Evolutionary conservation across 176 grass and related monocot species (phyloP), one percentile per base, ranked within the genome.

Genomic region (Carex myosuroides): DNA sequence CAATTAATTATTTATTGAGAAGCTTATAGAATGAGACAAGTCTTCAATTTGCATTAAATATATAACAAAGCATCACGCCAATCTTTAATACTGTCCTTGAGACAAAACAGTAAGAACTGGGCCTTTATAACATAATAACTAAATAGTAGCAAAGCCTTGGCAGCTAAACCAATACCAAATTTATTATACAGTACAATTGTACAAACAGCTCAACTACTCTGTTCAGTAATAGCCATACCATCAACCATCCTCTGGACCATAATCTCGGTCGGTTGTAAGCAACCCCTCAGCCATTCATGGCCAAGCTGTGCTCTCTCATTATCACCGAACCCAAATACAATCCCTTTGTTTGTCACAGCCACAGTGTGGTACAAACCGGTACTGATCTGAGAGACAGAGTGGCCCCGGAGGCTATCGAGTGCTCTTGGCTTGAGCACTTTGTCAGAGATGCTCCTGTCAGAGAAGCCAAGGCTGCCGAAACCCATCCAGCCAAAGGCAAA

Each of bases 401-500:
- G 93, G 55, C 83, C 89, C 44, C 42, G 46, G 58, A 99, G 87
- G 65, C 89, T 91, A 41, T 99, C 96, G 0, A 99, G 93, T 71
- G 88, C 53, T 0, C 56, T 70, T 22, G 96, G 93, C 76, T 86
- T 92, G 86, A 94, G 89, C 56, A 99, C 89, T 84, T 98, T 98
- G 13, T 98, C 93, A 0, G 93, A 94, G 35, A 85, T 93, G 86
- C 93, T 85, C 33, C 96, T 81, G 53, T 99, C 96, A 73, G 84
- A 85, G 79, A 99, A 99, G 13, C 97, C 97, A 85, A 99, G 85
- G 82, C 97, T 99, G 42, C 97, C 97, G 68, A 99, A 99, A 83
- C 91, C 97, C 97, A 95, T 99, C 93, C 93, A 99, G 82, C 97
- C 97, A 86, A 99, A 95, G 21, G 97, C 97, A 67, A 90, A 87